Evolutionary conservation across 192 early-diverging fungal genomes (phyloP), one percentile per base, ranked within the genome.

Genomic region (Dissophora globulifera): DNA sequence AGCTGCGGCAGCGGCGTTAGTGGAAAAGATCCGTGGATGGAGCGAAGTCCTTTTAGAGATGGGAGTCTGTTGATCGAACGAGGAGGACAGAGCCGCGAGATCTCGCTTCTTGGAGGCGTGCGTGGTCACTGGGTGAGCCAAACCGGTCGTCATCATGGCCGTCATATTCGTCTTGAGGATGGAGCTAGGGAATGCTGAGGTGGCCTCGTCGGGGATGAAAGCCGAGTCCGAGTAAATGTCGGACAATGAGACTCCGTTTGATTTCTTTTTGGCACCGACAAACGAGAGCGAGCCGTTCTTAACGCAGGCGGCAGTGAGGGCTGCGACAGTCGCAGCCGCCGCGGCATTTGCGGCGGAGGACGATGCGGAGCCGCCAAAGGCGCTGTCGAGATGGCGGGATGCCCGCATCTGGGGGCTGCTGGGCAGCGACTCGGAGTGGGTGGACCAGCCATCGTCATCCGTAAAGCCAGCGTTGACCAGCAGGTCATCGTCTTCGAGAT

Each of bases 381-480:
- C 45, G 43, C 17, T 49, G 32, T 53, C 25, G 19, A 42, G 30
- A 25, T 58, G 65, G 33, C 55, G 46, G 20, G 45, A 31, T 5
- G 32, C 54, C 11, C 47, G 32, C 57, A 54, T 75, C 45, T 67
- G 64, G 22, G 64, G 72, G 52, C 72, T 67, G 47, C 56, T 55
- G 10, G 72, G 72, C 38, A 47, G 45, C 1, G 72, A 76, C 11
- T 76, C 72, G 19, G 72, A 76, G 33, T 67, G 48, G 1, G 72
- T 67, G 55, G 72, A 76, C 72, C 72, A 76, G 54, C 51, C 72
- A 56, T 76, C 72, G n/a, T 76, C 72, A 57, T 76, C 72, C 26
- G 58, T 67, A 40, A 67, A 76, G 17, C 62, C 71, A 13, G 23
- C 33, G 16, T 22, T 38, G 40, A 43, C 40, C 25, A 67, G n/a